Evolutionary conservation across 352 stramenopile genomes (phyloP).

Genomic region (Phytophthora cactorum): DNA sequence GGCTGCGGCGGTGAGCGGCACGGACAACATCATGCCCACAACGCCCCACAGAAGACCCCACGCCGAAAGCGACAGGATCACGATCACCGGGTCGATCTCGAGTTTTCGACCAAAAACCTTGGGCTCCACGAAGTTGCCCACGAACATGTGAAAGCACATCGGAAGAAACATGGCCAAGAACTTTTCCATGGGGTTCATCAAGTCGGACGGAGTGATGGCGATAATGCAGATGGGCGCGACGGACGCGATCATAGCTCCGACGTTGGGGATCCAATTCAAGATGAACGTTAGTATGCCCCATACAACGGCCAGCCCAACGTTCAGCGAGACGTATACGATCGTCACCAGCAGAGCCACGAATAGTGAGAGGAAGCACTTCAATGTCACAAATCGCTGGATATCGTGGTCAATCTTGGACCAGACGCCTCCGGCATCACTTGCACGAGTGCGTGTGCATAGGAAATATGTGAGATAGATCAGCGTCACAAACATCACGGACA

Average conservation of each 20-base stretch:
- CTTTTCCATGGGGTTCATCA: slow-evolving; percentile 92
- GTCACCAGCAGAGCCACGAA: slow-evolving; percentile 89
- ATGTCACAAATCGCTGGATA: slow-evolving; percentile 88
- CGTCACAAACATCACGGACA: slow-evolving; percentile 91
- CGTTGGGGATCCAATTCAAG: slow-evolving; percentile 91
- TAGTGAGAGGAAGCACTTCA: slow-evolving; percentile 90
- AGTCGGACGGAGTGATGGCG: slow-evolving; percentile 76
- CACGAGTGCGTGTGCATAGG: slow-evolving; percentile 83
- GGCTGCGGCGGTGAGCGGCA: slow-evolving; percentile 81
- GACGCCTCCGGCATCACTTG: slow-evolving; percentile 82
- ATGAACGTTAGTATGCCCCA: slow-evolving; percentile 92
- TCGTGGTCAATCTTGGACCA: slow-evolving; percentile 92
- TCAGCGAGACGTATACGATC: slow-evolving; percentile 90
- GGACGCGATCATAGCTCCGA: slow-evolving; percentile 89
- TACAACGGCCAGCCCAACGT: slow-evolving; percentile 86
- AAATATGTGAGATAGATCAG: slow-evolving; percentile 92
- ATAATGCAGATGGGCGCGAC: slow-evolving; percentile 87
- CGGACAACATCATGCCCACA: slow-evolving; percentile 91
- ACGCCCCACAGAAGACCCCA: slow-evolving; percentile 88
- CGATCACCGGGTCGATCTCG: slow-evolving; percentile 87
- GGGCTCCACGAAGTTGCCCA: slow-evolving; percentile 90
- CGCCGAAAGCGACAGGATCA: slow-evolving; percentile 88
- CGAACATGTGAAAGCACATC: slow-evolving; percentile 91
- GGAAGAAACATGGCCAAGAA: slow-evolving; percentile 84
- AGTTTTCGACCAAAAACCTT: slow-evolving; percentile 89